phyloP scores from a whole-genome alignment of 2,329 filamentous ascomycete species.

The Emericellopsis atlantica region DNA sequence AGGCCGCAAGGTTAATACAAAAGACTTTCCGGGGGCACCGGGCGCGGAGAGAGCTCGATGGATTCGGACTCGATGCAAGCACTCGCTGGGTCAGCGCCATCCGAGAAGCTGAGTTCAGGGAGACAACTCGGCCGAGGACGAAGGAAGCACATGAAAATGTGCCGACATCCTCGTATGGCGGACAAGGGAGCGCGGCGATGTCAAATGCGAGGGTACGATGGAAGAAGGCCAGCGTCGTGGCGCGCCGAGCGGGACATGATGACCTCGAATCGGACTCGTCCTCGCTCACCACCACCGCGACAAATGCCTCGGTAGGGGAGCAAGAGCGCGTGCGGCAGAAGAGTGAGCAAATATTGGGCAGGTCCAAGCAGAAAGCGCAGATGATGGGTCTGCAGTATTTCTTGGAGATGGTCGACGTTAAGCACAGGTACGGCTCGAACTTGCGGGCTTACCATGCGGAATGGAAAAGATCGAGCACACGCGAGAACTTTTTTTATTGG shows the following conservation, averaged over 20 bases:
- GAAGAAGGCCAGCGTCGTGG: constrained; percentile 61
- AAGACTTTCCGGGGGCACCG: constrained; percentile 70
- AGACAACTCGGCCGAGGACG: constrained; percentile 20
- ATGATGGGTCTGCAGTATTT: constrained; percentile 83
- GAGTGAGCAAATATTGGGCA: constrained; percentile 35
- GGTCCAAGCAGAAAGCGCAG: constrained; percentile 54
- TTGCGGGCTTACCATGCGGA: constrained; percentile 69
- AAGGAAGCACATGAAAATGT: constrained; percentile 1
- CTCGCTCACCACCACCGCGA: constrained; percentile 16
- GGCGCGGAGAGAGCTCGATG: constrained; percentile 55
- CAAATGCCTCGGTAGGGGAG: constrained; percentile 20
- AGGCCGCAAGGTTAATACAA: constrained; percentile 48
- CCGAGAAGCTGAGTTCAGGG: constrained; percentile 41
- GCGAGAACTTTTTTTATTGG: constrained; percentile 92
- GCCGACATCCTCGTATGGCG: not conserved
- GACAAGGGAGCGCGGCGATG: constrained; percentile 5
- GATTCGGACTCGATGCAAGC: constrained; percentile 54
- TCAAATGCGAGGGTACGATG: constrained; percentile 53
- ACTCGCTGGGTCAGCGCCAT: constrained; percentile 60
- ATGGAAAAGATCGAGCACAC: constrained; percentile 67
- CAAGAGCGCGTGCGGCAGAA: constrained; percentile 22
- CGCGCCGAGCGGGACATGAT: constrained; percentile 59
- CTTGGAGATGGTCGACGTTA: constrained; percentile 70
- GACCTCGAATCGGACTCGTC: constrained; percentile 36
- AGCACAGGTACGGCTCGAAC: constrained; percentile 81